phyloP scores from a whole-genome alignment of 306 rosid species.

The Lotus japonicus region DNA sequence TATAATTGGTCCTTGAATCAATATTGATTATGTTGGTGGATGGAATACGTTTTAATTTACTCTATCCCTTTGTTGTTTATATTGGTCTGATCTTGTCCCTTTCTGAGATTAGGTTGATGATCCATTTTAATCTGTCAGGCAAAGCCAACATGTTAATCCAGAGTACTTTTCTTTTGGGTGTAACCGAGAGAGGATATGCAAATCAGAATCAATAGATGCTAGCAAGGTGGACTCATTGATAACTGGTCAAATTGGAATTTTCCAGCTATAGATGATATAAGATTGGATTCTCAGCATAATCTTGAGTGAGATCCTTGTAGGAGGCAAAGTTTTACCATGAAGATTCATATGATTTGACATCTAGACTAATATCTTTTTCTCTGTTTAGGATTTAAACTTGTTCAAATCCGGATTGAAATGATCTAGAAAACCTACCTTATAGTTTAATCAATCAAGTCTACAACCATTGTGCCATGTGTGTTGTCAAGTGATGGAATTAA shows the following conservation, averaged over 20 bases:
- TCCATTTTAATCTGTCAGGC: background rate
- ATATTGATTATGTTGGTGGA: conserved; percentile 21
- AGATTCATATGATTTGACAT: background rate
- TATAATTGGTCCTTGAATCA: background rate
- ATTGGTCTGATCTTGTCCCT: conserved; percentile 17
- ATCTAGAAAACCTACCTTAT: too few relatives aligned
- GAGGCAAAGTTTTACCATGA: background rate
- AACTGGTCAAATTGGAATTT: conserved; percentile 4
- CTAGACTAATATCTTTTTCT: background rate
- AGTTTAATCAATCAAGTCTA: too few relatives aligned
- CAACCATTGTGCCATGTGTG: too few relatives aligned
- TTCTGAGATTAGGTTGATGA: background rate
- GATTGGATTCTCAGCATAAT: conserved; percentile 27
- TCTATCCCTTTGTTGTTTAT: conserved; percentile 7
- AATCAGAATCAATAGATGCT: conserved; percentile 20
- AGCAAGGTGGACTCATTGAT: conserved; percentile 2
- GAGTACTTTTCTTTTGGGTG: background rate
- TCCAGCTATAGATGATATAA: conserved; percentile 31
- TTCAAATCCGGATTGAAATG: background rate
- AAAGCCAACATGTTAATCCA: background rate
- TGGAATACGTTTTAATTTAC: conserved; percentile 11
- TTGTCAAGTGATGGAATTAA: too few relatives aligned
- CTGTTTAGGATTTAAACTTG: background rate
- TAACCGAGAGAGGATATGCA: background rate
- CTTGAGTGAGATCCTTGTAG: conserved; percentile 16